Evolutionary conservation across 257 asterid species (phyloP), one percentile per base, ranked within the genome.

Genomic region (Lycium barbarum): DNA sequence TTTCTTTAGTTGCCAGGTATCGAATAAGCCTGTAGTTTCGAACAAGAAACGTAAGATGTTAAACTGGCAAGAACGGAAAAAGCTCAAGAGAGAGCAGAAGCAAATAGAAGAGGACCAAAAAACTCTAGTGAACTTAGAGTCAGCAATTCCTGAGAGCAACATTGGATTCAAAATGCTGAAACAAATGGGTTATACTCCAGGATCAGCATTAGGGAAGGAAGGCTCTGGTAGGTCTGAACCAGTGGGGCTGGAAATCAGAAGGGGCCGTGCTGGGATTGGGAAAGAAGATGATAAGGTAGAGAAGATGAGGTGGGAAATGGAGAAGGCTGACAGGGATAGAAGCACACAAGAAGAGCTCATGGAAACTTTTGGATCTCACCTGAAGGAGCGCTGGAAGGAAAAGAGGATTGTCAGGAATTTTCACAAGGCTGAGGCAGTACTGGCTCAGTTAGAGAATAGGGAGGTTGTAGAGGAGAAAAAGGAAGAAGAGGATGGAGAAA

Each of bases 141-240:
- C 95, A 3, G 98, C 97, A 38, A 95, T 96, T 82, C 99, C 98
- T 8, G 95, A 93, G 87, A 92, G 98, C 61, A 96, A 93, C 88
- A 93, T 96, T 70, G 99, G 99, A 76, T 96, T 95, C 91, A 96
- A 95, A 88, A 79, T 96, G 91, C 85, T 96, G 82, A 96, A 96
- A 85, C 98, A 92, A 84, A 96, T 96, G 98, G 99, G 99, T 15
- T 96, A 96, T 87, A 90, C 94, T 85, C 98, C 99, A 12, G 98
- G 99, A 80, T 90, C 96, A 35, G 93, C 97, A 36, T 87, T 96
- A 88, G 98, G 99, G 20, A 96, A 93, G 90, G 97, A 93, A 80
- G 95, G 97, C 18, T 92, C 97, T 0, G 98, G 99, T 20, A 86
- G 89, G 84, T 90, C 90, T 76, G 98, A 92, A 85, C 99, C 98